A percentile compares a stretch with the other conserved stretches of the same genome.
phyloP scores from a whole-genome alignment of 495 filamentous ascomycete genomes.

The Neurospora intermedia region DNA sequence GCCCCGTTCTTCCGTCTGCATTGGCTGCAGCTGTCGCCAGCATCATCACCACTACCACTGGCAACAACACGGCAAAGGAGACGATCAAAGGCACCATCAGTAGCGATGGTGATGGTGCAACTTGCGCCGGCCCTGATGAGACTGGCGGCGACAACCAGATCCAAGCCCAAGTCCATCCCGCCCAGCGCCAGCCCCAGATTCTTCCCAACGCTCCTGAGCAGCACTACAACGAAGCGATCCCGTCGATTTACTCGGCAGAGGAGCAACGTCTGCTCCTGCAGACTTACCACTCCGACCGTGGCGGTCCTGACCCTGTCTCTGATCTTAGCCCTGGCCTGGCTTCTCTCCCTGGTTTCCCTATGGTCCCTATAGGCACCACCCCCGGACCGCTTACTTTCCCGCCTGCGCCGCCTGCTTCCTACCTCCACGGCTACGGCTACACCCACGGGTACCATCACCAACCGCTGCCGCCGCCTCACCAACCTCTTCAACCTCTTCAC shows the following conservation, averaged over 20 bases:
- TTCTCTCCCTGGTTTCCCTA: not conserved
- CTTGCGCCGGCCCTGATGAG: not conserved
- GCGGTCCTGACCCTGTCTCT: not conserved
- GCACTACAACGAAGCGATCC: not conserved
- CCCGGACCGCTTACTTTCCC: not conserved
- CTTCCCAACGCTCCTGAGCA: not conserved
- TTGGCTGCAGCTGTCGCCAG: not conserved
- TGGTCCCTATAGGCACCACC: not conserved
- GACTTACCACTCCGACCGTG: not conserved
- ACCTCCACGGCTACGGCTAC: not conserved
- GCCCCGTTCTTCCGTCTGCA: not conserved
- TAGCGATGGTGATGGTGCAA: not conserved
- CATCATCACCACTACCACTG: not conserved
- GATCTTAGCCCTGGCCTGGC: not conserved
- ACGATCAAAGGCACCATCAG: not conserved
- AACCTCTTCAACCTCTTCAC: not conserved
- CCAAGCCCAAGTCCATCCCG: not conserved
- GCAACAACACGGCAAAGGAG: not conserved
- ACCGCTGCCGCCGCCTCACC: too few relatives aligned
- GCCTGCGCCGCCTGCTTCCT: not conserved
- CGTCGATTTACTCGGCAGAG: not conserved
- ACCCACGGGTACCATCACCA: not conserved
- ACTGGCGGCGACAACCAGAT: not conserved
- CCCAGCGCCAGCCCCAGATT: not conserved
- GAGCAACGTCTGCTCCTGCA: not conserved